Base-by-base conservation (phyloP, 2,329 filamentous ascomycete species). In the Hypoxylon sp. region DNA sequence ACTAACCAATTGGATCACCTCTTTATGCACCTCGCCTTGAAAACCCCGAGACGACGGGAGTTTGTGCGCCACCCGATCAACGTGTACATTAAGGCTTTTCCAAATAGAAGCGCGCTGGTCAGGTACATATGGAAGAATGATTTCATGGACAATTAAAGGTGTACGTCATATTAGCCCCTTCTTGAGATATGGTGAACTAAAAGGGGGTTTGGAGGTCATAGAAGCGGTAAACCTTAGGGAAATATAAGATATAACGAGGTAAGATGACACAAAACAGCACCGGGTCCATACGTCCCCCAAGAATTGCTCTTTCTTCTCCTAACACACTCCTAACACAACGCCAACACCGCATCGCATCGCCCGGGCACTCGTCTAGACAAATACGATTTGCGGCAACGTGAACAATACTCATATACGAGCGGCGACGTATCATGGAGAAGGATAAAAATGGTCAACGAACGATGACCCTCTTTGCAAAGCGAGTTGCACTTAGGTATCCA, bases 11-110 rank as follows among this genome's bases (percentile, higher is more conserved):
- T 21, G 17, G n/a, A 43, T 21, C 17, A 43, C 17, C 38, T 2
- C 38, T 6, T 30, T 45, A 45, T 45, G 36, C 38, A 32, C 14
- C 21, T 45, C 52, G 23, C 52, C 52, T 56, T 19, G n/a, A 4
- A 14, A 32, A 56, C 23, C 14, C 36, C 21, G n/a, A 43, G 51
- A 55, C 13, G 46, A 10, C 46, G 25, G 5, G 46, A 14, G 28
- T 28, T n/a, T 5, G 25, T 13, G 3, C 17, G 14, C 23, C 9
- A n/a, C 13, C 23, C 5, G 10, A 17, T 49, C 14, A 49, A 9
- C 17, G 21, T 30, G 14, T 3, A 11, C 21, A 34, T 19, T n/a
- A 34, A 34, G 17, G 48, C 17, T 30, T 50, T 41, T 5, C 9
- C 38, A 6, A 41, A 19, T 6, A 19, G 38, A 9, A 19, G 38